Evolutionary conservation across 177 flowering plant species (phyloP).

Genomic region (Telopea speciosissima): DNA sequence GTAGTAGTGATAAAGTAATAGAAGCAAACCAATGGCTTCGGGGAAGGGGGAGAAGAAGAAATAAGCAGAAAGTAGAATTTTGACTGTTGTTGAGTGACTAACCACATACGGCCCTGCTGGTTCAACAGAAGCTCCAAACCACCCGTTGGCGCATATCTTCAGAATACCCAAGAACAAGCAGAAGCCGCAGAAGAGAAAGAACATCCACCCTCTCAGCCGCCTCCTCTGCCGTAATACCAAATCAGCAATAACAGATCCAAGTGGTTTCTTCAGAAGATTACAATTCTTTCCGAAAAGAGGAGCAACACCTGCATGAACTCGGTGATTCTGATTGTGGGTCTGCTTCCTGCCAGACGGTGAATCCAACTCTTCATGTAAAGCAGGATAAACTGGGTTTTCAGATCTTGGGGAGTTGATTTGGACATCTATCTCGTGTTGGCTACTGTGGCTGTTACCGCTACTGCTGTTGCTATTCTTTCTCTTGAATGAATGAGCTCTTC

Average conservation of each 20-base stretch:
- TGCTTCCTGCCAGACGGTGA: conserved; percentile 31
- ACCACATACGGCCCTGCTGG: conserved; percentile 18
- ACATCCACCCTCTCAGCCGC: conserved; percentile 79
- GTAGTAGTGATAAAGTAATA: background rate
- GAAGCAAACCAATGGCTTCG: background rate
- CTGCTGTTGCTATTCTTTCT: conserved; percentile 21
- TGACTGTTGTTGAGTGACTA: background rate
- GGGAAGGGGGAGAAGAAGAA: background rate
- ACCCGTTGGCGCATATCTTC: conserved; percentile 75
- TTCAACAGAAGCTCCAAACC: conserved; percentile 76
- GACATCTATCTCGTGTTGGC: conserved; percentile 73
- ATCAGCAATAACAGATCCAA: conserved; percentile 30
- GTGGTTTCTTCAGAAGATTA: conserved; percentile 23
- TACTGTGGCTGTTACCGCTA: conserved; percentile 7
- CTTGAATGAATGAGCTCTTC: conserved; percentile 87
- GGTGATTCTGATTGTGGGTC: conserved; percentile 29
- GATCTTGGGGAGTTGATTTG: conserved; percentile 73
- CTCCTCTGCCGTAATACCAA: conserved; percentile 52
- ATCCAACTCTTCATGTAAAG: conserved; percentile 34
- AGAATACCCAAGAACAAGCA: conserved; percentile 77
- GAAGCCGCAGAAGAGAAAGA: conserved; percentile 70
- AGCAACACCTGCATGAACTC: conserved; percentile 24
- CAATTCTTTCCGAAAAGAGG: conserved; percentile 4
- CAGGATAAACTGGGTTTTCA: conserved; percentile 23
- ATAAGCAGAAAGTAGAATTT: background rate